phyloP scores from a whole-genome alignment of 805 yeast species.

The Saccharomycopsis oosterbeekiorum region DNA sequence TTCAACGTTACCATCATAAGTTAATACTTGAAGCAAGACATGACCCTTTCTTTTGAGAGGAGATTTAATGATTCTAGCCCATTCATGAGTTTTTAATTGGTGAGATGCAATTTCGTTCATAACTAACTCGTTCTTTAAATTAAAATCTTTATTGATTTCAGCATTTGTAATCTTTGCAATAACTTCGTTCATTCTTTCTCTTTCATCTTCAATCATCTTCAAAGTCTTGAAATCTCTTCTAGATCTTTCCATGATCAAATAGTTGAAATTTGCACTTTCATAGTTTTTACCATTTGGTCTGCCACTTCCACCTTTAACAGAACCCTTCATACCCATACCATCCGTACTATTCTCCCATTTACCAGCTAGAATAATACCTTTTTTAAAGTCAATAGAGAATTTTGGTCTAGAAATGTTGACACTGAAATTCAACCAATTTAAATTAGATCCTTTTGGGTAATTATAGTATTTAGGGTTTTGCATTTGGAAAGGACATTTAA shows the following conservation, averaged over 20 bases:
- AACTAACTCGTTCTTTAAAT: constrained; percentile 2
- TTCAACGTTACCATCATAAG: constrained; percentile 71
- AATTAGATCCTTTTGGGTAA: constrained; percentile 43
- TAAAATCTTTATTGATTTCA: constrained; percentile 7
- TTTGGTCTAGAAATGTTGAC: constrained; percentile 69
- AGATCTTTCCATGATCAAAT: constrained; percentile 60
- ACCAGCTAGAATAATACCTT: constrained; percentile 66
- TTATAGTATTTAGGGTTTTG: constrained; percentile 61
- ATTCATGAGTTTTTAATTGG: constrained; percentile 25
- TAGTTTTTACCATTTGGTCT: constrained; percentile 60
- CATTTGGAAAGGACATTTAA: constrained; percentile 75
- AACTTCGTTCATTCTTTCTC: constrained; percentile 23
- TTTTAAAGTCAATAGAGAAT: constrained; percentile 72
- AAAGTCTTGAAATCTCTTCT: constrained; percentile 33
- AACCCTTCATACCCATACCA: constrained; percentile 40
- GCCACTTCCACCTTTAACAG: constrained; percentile 58
- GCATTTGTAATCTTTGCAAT: constrained; percentile 17
- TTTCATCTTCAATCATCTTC: constrained; percentile 31
- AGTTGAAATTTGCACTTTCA: constrained; percentile 66
- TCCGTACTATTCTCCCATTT: constrained; percentile 55
- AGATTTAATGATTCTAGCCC: constrained; percentile 65
- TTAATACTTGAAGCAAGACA: constrained; percentile 69
- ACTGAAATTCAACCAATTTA: constrained; percentile 68
- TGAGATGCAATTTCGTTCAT: constrained; percentile 17
- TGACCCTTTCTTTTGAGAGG: constrained; percentile 79